These are phyloP conservation scores for Xylariaceae sp. DNA, from an alignment of 2,329 filamentous ascomycete species.

Conservation along the genomic window DNA sequence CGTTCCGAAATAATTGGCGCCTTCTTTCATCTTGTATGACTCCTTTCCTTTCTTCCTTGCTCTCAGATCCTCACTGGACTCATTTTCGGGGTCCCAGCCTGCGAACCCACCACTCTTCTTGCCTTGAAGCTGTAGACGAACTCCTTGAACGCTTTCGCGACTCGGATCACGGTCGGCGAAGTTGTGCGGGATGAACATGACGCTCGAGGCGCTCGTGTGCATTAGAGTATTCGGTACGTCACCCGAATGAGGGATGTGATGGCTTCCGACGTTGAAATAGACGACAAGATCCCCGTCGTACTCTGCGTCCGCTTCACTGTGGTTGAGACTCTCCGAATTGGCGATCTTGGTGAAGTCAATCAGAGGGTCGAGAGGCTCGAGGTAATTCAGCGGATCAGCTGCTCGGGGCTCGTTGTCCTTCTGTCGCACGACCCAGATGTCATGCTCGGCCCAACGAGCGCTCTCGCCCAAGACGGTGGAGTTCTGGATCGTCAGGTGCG, in stretches of 20 bases:
- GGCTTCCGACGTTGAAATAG: slow-evolving; percentile 41
- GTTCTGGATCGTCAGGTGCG: slow-evolving; percentile 10
- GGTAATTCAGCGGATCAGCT: slow-evolving; percentile 33
- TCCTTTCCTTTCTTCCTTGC: background rate
- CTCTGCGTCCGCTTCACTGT: slow-evolving; percentile 17
- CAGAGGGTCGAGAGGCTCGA: slow-evolving; percentile 31
- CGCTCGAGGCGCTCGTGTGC: slow-evolving; percentile 33
- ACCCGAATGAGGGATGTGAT: slow-evolving; percentile 37
- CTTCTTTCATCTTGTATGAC: slow-evolving; percentile 7
- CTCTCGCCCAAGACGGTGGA: slow-evolving; percentile 1
- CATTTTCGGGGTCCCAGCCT: slow-evolving; percentile 6
- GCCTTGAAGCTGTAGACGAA: slow-evolving; percentile 13
- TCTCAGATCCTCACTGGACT: background rate
- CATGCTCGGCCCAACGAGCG: slow-evolving; percentile 5
- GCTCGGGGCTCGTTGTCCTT: slow-evolving; percentile 29
- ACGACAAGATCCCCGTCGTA: slow-evolving; percentile 25
- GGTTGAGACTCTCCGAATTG: slow-evolving; percentile 25
- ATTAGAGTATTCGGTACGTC: slow-evolving; percentile 42
- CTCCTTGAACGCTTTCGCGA: slow-evolving; percentile 23
- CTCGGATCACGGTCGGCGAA: slow-evolving; percentile 34
- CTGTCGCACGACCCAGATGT: slow-evolving; percentile 5
- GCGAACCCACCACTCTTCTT: slow-evolving; percentile 10
- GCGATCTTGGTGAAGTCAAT: slow-evolving; percentile 37
- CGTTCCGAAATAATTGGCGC: slow-evolving; percentile 15
- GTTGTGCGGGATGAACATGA: slow-evolving; percentile 34